Conservation (phyloP, 2,329 filamentous ascomycete species). For the Alternaria arbusti region DNA sequence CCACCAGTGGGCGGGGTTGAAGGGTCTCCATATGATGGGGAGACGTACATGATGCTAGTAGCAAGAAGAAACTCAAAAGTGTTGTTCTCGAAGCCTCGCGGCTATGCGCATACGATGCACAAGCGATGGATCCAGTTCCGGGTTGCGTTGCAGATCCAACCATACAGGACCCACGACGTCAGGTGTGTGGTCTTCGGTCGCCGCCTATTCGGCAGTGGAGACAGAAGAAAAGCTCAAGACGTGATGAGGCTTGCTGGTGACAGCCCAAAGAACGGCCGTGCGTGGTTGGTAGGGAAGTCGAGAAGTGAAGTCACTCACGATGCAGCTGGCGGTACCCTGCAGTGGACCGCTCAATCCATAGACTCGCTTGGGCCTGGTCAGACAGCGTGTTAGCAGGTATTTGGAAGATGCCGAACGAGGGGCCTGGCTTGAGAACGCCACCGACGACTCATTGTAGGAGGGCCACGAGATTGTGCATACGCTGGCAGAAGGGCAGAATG, state of each 20-base stretch:
- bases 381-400: conserved; percentile 31
- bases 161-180: conserved; percentile 40
- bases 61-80: conserved; percentile 28
- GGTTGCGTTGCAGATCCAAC: conserved; percentile 34
- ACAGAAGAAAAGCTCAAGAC: conserved; percentile 33
- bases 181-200: conserved; percentile 37
- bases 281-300: conserved; percentile 34
- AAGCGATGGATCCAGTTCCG: conserved; percentile 37
- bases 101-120: conserved; percentile 35
- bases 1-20: conserved; percentile 35
- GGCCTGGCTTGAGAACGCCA: conserved; percentile 27
- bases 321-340: conserved; percentile 29
- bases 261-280: conserved; percentile 33
- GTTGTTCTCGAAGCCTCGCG: conserved; percentile 25
- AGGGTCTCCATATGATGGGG: conserved; percentile 43
- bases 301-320: conserved; percentile 36
- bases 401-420: conserved; percentile 35
- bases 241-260: conserved; percentile 27
- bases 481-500: conserved; percentile 33
- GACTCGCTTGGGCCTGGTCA: conserved; percentile 35
- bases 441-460: conserved; percentile 35
- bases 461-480: conserved; percentile 46
- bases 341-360: conserved; percentile 26
- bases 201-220: conserved; percentile 36
- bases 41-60: conserved; percentile 47